Percentiles rank a stretch among this genome's conserved stretches.
Conservation (phyloP, 2,329 filamentous ascomycete species). For the Gaeumannomyces sp. region DNA sequence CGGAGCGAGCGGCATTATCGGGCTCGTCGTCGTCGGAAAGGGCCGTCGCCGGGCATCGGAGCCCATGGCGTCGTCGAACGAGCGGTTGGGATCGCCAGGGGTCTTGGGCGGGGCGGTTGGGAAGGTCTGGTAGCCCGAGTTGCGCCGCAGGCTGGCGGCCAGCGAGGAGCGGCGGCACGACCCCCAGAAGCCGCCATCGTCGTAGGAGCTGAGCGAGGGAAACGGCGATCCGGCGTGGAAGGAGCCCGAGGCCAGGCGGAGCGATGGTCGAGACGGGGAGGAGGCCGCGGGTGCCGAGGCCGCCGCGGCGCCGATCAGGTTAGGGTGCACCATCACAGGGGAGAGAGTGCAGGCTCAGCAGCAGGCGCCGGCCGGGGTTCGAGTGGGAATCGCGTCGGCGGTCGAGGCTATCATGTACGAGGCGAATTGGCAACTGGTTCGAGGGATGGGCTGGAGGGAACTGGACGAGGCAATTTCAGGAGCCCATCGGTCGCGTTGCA, state of each 20-base stretch:
- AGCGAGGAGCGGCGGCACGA: constrained; percentile 14
- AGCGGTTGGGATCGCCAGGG: constrained; percentile 31
- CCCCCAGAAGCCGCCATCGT: constrained; percentile 16
- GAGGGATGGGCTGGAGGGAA: no score
- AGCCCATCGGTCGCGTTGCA: not conserved
- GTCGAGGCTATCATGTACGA: not conserved
- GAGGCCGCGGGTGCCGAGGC: constrained; percentile 11
- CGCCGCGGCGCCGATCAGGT: constrained; percentile 14
- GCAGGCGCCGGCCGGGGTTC: not conserved
- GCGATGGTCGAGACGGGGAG: constrained; percentile 13
- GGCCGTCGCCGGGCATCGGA: constrained; percentile 18
- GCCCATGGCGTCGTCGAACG: constrained; percentile 8
- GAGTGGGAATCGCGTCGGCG: not conserved
- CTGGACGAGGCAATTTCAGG: no score
- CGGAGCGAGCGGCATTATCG: constrained; percentile 24
- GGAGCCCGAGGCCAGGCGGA: constrained; percentile 33
- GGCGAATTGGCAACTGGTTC: not conserved
- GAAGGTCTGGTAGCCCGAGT: constrained; percentile 71
- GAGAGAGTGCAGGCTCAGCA: not conserved
- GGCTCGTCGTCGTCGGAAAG: constrained; percentile 31
- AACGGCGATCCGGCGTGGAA: constrained; percentile 48
- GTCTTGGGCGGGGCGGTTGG: constrained; percentile 67
- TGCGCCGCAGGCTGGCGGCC: constrained; percentile 27
- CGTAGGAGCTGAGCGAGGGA: constrained; percentile 27
- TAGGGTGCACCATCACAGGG: constrained; percentile 17